Evolutionary conservation across 495 filamentous ascomycete genomes (phyloP), one percentile per base, ranked within the genome.

Genomic region (Penicillium longicatenatum): DNA sequence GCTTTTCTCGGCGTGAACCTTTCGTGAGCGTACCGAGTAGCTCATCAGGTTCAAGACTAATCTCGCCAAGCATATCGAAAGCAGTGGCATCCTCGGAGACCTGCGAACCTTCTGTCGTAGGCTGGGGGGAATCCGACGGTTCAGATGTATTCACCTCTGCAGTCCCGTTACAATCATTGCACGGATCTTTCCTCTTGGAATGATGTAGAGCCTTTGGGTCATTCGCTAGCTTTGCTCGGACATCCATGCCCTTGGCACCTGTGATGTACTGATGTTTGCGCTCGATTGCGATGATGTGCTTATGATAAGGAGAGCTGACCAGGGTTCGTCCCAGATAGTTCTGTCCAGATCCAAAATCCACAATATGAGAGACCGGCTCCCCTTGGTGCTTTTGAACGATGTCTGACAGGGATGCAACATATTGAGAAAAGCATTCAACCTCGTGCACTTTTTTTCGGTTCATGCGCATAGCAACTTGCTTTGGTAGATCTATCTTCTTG

Each of bases 261-360:
- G 80, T 81, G 64, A 97, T 93, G 64, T 96, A 96, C 57, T 86
- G 83, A 49, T 88, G 84, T 63, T 85, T 89, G 59, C 91, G 90
- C 71, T 98, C 94, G 57, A 98, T 89, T 12, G 94, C 94, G 54
- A 97, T 83, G 50, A 98, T 89, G 62, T 91, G 84, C 62, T 86
- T 86, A 59, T 91, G 89, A 70, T 95, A 96, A 1, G 93, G 92
- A 48, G 86, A 79, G 60, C 86, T 89, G 11, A 94, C 93, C 39
- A 98, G 73, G 2, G 90, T 88, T 43, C 94, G 84, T 10, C 94
- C 93, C 1, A 98, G 84, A 67, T 98, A 98, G 62, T 94, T 97
- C 67, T 97, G 94, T 0, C 94, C 94, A 50, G 91, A 95, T 20
- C 94, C 94, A 71, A 97, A 97, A 71, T 98, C 94, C 49, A 97